Percentiles rank a stretch among this genome's conserved stretches.
phyloP scores from a whole-genome alignment of 306 rosid species.

The Begonia peltatifolia region DNA sequence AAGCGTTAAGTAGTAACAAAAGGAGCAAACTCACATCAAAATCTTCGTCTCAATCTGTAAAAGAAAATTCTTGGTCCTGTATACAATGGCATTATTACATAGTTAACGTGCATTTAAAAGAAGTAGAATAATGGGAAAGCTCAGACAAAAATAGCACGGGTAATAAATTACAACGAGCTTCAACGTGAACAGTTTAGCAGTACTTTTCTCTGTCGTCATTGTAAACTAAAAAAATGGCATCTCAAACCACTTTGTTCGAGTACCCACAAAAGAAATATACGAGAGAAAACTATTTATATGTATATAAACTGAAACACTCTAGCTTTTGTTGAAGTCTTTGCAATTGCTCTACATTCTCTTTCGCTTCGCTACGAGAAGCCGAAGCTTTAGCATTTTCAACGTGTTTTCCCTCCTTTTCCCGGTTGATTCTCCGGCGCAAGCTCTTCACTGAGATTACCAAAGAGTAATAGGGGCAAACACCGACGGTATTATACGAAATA shows the following conservation, averaged over 20 bases:
- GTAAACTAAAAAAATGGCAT: not conserved
- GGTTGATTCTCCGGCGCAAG: constrained; percentile 2
- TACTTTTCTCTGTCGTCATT: too few relatives aligned
- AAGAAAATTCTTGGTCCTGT: constrained; percentile 90
- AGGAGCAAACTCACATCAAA: constrained; percentile 35
- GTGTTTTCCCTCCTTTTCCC: constrained; percentile 17
- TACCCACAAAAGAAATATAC: not conserved
- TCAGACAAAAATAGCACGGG: not conserved
- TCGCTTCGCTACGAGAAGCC: constrained; percentile 26
- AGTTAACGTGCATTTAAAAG: constrained; percentile 11
- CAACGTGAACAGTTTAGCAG: not conserved
- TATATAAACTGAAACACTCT: not conserved
- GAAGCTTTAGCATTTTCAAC: constrained; percentile 17
- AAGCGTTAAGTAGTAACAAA: too few relatives aligned
- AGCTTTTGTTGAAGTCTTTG: constrained; percentile 63
- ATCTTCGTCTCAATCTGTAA: constrained; percentile 63
- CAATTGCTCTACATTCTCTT: constrained; percentile 52
- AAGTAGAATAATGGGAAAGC: constrained; percentile 1
- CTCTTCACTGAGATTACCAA: constrained; percentile 17
- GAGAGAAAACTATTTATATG: too few relatives aligned
- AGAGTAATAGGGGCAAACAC: not conserved
- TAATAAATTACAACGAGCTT: constrained; percentile 6
- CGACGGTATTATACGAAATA: too few relatives aligned
- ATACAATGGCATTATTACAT: constrained; percentile 5
- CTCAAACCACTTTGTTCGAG: not conserved